A percentile compares a stretch with the other conserved stretches of the same genome.
Conservation (phyloP, 202 grass and related monocot species). For the Carex sylvatica region DNA sequence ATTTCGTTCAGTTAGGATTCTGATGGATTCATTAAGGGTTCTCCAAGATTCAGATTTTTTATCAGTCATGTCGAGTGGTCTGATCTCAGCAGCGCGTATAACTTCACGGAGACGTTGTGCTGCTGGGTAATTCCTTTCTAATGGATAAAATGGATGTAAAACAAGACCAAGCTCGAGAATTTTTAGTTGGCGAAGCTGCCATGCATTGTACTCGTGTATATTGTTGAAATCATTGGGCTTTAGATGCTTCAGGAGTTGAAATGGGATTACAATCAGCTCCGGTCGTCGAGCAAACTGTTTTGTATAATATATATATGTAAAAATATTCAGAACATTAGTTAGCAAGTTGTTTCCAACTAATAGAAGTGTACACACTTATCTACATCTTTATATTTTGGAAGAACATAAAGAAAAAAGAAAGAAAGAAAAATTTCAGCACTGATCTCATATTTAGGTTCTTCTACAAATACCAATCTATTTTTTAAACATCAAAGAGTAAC, state of each 20-base stretch:
- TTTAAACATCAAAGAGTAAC: constrained; percentile 2
- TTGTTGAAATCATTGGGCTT: constrained; percentile 45
- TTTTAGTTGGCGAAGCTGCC: constrained; percentile 64
- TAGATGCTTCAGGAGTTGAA: constrained; percentile 65
- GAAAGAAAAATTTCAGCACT: no score
- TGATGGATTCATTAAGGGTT: constrained; percentile 23
- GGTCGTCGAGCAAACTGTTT: constrained; percentile 38
- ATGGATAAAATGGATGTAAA: constrained; percentile 36
- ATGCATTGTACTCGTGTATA: constrained; percentile 45
- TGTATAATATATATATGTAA: background rate
- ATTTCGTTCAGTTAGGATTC: constrained; percentile 42
- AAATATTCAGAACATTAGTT: background rate
- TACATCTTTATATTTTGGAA: background rate
- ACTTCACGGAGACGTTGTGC: constrained; percentile 38
- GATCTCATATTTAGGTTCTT: no score
- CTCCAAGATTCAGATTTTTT: constrained; percentile 54
- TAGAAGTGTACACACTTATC: background rate
- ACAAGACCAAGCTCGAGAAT: constrained; percentile 54
- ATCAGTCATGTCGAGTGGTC: constrained; percentile 34
- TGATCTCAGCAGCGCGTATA: constrained; percentile 10
- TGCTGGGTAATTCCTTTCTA: constrained; percentile 35
- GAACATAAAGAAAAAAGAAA: background rate
- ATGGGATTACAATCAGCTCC: constrained; percentile 51
- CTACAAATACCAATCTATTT: no score
- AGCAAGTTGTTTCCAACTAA: background rate